These are phyloP conservation scores for Davidsoniella neocaledoniae DNA, from an alignment of 2,329 filamentous ascomycete genomes.

Conservation along the genomic window DNA sequence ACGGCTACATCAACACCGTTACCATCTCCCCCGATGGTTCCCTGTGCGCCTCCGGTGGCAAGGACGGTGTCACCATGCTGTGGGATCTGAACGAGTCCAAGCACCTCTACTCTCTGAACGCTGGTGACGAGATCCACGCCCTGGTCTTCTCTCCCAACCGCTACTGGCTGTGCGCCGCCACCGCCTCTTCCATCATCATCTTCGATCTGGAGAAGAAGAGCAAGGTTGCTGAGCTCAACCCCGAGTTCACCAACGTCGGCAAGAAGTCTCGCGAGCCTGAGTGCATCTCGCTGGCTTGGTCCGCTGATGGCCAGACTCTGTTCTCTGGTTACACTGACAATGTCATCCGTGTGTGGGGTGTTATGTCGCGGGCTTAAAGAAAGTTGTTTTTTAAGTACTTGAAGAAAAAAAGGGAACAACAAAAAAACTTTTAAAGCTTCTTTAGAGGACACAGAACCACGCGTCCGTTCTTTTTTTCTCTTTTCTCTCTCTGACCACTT, in stretches of 20 bases:
- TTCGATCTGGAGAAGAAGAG: conserved; percentile 99
- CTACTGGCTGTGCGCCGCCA: conserved; percentile 99
- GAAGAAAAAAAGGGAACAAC: conserved; percentile 14
- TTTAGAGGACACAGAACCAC: conserved; percentile 11
- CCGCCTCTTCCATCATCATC: conserved; percentile 96
- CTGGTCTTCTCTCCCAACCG: conserved; percentile 99
- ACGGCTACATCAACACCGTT: conserved; percentile 99
- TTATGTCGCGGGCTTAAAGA: conserved; percentile 77
- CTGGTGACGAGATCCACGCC: conserved; percentile 99
- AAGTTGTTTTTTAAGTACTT: conserved; percentile 13
- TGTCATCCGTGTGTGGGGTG: conserved; percentile 94
- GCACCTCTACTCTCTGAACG: conserved; percentile 98
- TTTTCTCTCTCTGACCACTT: neutral
- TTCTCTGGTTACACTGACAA: conserved; percentile 99
- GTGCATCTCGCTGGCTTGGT: conserved; percentile 95
- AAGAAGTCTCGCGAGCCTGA: conserved; percentile 99
- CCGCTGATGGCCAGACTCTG: conserved; percentile 94
- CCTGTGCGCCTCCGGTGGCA: conserved; percentile 95
- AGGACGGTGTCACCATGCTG: conserved; percentile 99
- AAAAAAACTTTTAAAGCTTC: conserved; percentile 13
- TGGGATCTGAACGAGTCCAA: conserved; percentile 99
- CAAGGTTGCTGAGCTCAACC: conserved; percentile 99
- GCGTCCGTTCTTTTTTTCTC: conserved; percentile 7
- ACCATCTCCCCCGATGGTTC: conserved; percentile 99
- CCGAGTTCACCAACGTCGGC: conserved; percentile 79